Evolutionary conservation across 805 yeast genomes (phyloP).

Genomic region (Nakazawaea ambrosiae): DNA sequence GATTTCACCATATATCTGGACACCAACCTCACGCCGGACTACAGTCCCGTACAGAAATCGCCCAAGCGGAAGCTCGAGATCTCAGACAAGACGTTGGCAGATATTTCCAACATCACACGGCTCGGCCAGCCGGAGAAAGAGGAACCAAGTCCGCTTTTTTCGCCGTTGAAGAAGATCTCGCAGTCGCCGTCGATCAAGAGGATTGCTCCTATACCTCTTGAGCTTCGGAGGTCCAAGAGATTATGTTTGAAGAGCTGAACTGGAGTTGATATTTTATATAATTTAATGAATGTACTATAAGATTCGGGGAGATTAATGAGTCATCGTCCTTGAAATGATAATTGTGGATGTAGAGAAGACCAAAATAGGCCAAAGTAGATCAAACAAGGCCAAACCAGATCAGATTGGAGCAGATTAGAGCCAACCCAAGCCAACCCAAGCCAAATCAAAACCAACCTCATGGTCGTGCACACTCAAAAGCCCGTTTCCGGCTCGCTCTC

Average conservation of each 20-base stretch:
- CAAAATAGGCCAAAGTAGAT: no score
- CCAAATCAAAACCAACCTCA: no score
- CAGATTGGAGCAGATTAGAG: no score
- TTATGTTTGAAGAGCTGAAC: background rate
- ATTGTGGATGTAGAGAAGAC: no score
- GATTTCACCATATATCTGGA: conserved; percentile 6
- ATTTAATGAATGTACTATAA: no score
- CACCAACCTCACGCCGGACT: conserved; percentile 4
- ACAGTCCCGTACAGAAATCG: conserved; percentile 3
- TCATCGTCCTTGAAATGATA: no score
- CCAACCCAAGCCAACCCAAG: no score
- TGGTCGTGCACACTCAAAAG: no score
- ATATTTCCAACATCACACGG: conserved; percentile 17
- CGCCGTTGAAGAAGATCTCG: conserved; percentile 5
- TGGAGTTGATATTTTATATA: no score
- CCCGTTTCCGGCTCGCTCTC: no score
- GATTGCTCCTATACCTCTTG: background rate
- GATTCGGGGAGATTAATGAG: no score
- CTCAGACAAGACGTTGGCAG: conserved; percentile 2
- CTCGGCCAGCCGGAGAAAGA: background rate
- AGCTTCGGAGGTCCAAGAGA: background rate
- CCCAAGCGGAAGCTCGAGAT: conserved; percentile 6
- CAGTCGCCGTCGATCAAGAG: conserved; percentile 6
- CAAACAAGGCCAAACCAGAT: no score
- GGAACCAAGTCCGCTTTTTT: conserved; percentile 1